A percentile compares a stretch with the other conserved stretches of the same genome.
Conservation (phyloP, 164 flowering plant genomes). For the Tetrastigma voinierianum region DNA sequence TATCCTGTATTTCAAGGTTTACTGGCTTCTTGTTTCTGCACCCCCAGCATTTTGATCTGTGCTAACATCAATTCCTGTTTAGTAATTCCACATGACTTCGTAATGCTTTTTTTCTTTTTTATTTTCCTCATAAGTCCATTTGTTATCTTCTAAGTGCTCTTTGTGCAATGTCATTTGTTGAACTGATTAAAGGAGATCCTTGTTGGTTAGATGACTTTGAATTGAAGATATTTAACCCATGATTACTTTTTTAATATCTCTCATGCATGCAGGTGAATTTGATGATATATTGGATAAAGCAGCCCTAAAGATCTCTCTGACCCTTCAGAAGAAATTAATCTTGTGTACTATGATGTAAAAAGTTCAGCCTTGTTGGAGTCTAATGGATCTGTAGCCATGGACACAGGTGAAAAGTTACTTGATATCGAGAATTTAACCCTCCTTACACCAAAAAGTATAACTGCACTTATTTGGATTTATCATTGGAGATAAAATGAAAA, state of each 20-base stretch:
- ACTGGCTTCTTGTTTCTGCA: not conserved
- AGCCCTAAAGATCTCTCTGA: constrained; percentile 27
- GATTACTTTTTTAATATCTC: constrained; percentile 5
- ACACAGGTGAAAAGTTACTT: constrained; percentile 38
- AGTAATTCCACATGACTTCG: not conserved
- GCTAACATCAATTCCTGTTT: not conserved
- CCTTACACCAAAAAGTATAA: constrained; percentile 64
- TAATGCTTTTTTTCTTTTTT: no score
- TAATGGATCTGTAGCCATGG: constrained; percentile 48
- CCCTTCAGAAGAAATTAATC: constrained; percentile 46
- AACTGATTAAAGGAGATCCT: no score
- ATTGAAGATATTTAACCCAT: no score
- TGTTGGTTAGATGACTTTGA: no score
- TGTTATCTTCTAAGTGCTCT: no score
- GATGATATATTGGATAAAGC: constrained; percentile 73
- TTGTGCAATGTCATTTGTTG: no score
- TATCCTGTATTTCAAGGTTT: no score
- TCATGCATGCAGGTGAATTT: constrained; percentile 76
- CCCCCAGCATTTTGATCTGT: not conserved
- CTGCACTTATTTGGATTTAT: constrained; percentile 66
- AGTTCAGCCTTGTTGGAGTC: constrained; percentile 28
- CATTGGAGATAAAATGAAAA: constrained; percentile 49
- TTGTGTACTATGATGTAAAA: constrained; percentile 29
- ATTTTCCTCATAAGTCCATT: no score
- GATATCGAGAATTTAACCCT: constrained; percentile 70